Evolutionary conservation across 2,329 filamentous ascomycete genomes (phyloP).

Genomic region (Phialophora tarda): DNA sequence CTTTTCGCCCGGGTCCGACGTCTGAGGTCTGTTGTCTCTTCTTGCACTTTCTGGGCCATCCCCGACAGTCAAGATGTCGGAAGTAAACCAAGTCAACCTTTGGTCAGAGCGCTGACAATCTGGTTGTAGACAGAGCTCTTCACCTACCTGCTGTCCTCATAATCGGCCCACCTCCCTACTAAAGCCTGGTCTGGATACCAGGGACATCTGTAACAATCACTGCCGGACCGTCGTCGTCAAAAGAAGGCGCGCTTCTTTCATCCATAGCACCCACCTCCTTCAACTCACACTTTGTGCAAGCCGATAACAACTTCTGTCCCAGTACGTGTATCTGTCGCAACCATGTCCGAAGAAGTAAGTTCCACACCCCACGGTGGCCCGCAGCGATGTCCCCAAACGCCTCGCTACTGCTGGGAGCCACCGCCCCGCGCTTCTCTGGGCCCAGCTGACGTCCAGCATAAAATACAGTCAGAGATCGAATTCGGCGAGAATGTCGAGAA

Average conservation of each 20-base stretch:
- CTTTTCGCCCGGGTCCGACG: slow-evolving; percentile 6
- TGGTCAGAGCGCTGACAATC: slow-evolving; percentile 22
- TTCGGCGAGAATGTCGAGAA: slow-evolving; percentile 79
- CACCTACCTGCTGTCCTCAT: slow-evolving; percentile 7
- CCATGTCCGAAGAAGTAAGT: slow-evolving; percentile 35
- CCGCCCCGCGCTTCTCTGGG: not conserved
- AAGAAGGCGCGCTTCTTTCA: not conserved
- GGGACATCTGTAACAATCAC: slow-evolving; percentile 8
- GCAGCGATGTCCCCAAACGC: not conserved
- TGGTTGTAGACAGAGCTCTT: slow-evolving; percentile 16
- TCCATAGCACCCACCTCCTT: not conserved
- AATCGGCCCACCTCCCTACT: not conserved
- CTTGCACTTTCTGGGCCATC: not conserved
- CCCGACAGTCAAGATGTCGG: slow-evolving; percentile 1
- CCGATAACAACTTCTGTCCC: not conserved
- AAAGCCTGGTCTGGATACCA: slow-evolving; percentile 5
- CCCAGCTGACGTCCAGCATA: slow-evolving; percentile 4
- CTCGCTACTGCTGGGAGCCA: not conserved
- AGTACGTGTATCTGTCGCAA: not conserved
- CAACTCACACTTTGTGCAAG: not conserved
- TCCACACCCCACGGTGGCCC: not conserved
- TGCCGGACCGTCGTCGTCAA: slow-evolving; percentile 2
- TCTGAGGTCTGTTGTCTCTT: not conserved
- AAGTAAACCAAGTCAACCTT: not conserved
- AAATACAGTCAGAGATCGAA: slow-evolving; percentile 52